Base-by-base conservation (phyloP, 805 yeast genomes). In the Wickerhamomyces kurtzmanii region DNA sequence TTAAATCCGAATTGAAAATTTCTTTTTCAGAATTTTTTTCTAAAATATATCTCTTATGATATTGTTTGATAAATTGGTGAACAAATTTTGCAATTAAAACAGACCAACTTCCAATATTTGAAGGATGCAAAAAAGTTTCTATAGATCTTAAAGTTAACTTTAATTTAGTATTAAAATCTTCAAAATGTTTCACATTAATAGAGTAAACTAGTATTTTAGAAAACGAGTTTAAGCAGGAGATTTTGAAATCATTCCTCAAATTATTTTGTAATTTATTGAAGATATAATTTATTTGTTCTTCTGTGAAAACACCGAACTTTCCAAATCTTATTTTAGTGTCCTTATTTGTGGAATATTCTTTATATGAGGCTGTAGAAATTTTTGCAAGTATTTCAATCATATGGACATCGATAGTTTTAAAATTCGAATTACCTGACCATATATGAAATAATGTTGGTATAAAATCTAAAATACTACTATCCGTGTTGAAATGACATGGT, bases 91-190 rank as follows among this genome's bases (percentile, higher is more conserved):
- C 65, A 17, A 89, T 68, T 5, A 76, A 58, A 16, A 66, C 53
- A 1, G 94, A 69, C 96, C 97, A 87, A n/a, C 67, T 65, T 0
- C 96, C 97, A n/a, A 64, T 52, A 49, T 87, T 87, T 0, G 97
- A 86, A 6, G 98, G 98, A 50, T 91, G 96, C 4, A 75, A 76
- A 52, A 78, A 83, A 12, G 95, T 82, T 36, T 71, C 78, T 5
- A 86, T 59, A 0, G 94, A 73, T 30, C 74, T 73, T n/a, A 80
- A 40, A 16, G 82, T 56, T 0, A 72, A 63, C 14, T 59, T 57
- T 5, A 87, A 43, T 27, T 65, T 58, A 12, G 62, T 69, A 39
- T 78, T 47, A 14, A 75, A 61, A 12, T 48, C 59, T 2, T 51
- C 65, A 9, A 63, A 57, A 20, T 47, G 40, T 4, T 63, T 52